These are phyloP conservation scores for Pichia sp. DNA, from an alignment of 1,139 yeast genomes.

Conservation along the genomic window DNA sequence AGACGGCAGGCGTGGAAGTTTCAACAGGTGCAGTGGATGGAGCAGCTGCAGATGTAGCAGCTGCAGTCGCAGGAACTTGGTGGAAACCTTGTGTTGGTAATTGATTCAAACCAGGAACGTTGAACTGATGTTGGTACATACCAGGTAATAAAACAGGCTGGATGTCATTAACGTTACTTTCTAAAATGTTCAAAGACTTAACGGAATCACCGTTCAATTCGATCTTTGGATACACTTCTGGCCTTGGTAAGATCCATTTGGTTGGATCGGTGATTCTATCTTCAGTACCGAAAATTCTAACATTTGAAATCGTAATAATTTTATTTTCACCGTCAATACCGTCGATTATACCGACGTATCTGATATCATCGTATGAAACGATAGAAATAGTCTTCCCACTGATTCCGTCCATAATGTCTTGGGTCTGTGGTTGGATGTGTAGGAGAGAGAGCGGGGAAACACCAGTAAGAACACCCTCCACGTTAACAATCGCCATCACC, in stretches of 20 bases:
- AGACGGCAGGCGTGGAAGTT: no score
- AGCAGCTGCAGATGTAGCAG: conserved; percentile 20
- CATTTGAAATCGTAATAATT: conserved; percentile 82
- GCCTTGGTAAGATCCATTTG: conserved; percentile 73
- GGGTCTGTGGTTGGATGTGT: background rate
- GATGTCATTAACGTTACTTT: conserved; percentile 55
- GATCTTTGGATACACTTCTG: conserved; percentile 73
- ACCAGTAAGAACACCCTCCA: no score
- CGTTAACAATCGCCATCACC: no score
- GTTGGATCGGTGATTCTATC: conserved; percentile 78
- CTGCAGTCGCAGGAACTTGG: conserved; percentile 16
- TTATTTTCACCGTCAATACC: conserved; percentile 89
- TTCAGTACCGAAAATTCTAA: conserved; percentile 89
- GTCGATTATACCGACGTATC: conserved; percentile 85
- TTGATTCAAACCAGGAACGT: conserved; percentile 4
- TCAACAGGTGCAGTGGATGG: no score
- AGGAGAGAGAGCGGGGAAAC: no score
- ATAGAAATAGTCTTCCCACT: conserved; percentile 87
- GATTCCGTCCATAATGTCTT: conserved; percentile 15
- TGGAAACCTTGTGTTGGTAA: conserved; percentile 8
- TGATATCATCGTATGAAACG: conserved; percentile 82
- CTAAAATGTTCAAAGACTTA: conserved; percentile 83
- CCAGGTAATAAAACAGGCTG: conserved; percentile 36
- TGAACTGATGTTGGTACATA: conserved; percentile 7
- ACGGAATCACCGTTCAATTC: conserved; percentile 94